Percentiles rank a stretch among this genome's conserved stretches.
phyloP scores from a whole-genome alignment of 306 rosid species.

The Rubus idaeus region DNA sequence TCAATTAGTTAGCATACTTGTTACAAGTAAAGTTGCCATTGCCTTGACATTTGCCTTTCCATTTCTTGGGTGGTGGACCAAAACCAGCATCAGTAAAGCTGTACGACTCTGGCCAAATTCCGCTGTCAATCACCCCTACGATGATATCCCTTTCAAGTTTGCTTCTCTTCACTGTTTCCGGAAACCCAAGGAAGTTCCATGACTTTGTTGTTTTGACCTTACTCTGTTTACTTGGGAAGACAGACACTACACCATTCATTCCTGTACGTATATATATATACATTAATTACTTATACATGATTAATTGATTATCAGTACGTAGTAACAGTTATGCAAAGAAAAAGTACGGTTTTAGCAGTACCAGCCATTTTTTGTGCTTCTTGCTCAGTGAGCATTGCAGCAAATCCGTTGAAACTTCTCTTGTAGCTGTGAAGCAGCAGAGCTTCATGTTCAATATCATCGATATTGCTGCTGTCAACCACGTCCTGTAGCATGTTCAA shows the following conservation, averaged over 20 bases:
- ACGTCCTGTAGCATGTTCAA: background rate
- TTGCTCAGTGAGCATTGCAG: constrained; percentile 32
- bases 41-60: constrained; percentile 44
- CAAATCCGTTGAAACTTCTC: constrained; percentile 44
- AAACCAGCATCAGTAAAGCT: constrained; percentile 45
- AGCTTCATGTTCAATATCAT: constrained; percentile 5
- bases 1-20: constrained; percentile 26
- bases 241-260: constrained; percentile 21
- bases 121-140: constrained; percentile 37
- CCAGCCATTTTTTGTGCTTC: constrained; percentile 41
- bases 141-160: constrained; percentile 29
- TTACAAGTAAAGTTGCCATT: constrained; percentile 41
- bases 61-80: constrained; percentile 46
- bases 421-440: constrained; percentile 24
- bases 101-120: constrained; percentile 47
- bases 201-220: constrained; percentile 42
- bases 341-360: background rate
- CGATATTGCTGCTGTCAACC: background rate
- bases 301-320: background rate
- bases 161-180: constrained; percentile 5
- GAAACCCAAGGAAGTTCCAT: constrained; percentile 47
- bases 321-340: background rate
- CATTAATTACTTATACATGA: background rate
- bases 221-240: constrained; percentile 19
- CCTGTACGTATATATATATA: constrained; percentile 12